Conservation (phyloP, 2,329 filamentous ascomycete species). For the Hymenoscyphus fraxineus region DNA sequence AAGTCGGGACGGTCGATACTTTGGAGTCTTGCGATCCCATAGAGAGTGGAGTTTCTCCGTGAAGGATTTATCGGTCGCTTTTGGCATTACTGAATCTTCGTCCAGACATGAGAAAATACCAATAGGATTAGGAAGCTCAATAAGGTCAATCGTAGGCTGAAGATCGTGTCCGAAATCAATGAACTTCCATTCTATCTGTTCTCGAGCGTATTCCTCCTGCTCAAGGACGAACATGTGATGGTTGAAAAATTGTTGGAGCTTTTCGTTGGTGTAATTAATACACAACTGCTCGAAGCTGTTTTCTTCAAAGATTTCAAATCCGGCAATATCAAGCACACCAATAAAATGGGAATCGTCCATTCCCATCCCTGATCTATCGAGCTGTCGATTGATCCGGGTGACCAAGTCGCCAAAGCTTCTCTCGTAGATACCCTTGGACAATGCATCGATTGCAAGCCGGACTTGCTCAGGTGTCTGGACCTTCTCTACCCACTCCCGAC, state of each 20-base stretch:
- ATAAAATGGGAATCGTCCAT: slow-evolving; percentile 93
- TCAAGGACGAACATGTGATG: slow-evolving; percentile 99
- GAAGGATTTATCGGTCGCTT: slow-evolving; percentile 93
- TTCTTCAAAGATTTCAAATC: slow-evolving; percentile 96
- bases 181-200: slow-evolving; percentile 99
- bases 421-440: slow-evolving; percentile 97
- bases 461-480: slow-evolving; percentile 97
- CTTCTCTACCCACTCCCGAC: slow-evolving; percentile 97
- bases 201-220: slow-evolving; percentile 94
- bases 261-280: slow-evolving; percentile 99
- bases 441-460: slow-evolving; percentile 79
- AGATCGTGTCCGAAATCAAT: slow-evolving; percentile 97
- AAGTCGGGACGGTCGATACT: slow-evolving; percentile 84
- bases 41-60: slow-evolving; percentile 95
- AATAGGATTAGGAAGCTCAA: slow-evolving; percentile 93
- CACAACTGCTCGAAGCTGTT: slow-evolving; percentile 99
- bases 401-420: slow-evolving; percentile 93
- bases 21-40: slow-evolving; percentile 93
- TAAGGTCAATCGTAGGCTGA: slow-evolving; percentile 95
- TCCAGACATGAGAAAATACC: slow-evolving; percentile 98
- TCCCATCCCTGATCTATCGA: slow-evolving; percentile 79
- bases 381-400: slow-evolving; percentile 81
- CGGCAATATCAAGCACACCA: slow-evolving; percentile 96
- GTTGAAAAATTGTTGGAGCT: slow-evolving; percentile 98
- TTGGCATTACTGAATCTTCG: slow-evolving; percentile 98